Percentiles rank a stretch among this genome's conserved stretches.
phyloP scores from a whole-genome alignment of 805 yeast species.

The Yamadazyma insecticola region DNA sequence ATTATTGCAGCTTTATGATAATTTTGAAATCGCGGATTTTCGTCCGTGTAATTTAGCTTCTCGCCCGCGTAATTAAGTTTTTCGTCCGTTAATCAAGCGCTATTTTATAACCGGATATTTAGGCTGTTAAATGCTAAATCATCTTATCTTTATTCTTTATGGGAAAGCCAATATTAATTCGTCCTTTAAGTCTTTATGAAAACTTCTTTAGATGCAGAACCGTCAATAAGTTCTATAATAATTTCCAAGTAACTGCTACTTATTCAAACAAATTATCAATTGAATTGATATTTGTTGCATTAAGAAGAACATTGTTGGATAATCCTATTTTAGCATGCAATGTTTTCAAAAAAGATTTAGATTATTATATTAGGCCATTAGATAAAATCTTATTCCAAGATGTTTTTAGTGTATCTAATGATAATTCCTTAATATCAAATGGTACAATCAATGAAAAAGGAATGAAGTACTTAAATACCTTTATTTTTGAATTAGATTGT shows the following conservation, averaged over 20 bases:
- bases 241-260: slow-evolving; percentile 29
- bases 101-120: too few species aligned
- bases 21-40: too few species aligned
- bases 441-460: slow-evolving; percentile 22
- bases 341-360: slow-evolving; percentile 16
- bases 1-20: too few species aligned
- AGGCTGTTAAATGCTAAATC: too few species aligned
- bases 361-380: slow-evolving; percentile 21
- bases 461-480: slow-evolving; percentile 19
- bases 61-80: too few species aligned
- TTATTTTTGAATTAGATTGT: slow-evolving; percentile 16
- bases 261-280: slow-evolving; percentile 19
- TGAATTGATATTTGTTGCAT: slow-evolving; percentile 17
- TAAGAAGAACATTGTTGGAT: slow-evolving; percentile 29
- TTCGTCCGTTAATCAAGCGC: too few species aligned
- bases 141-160: too few species aligned
- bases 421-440: slow-evolving; percentile 10
- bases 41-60: too few species aligned
- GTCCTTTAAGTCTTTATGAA: slow-evolving; percentile 29
- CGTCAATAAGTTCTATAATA: slow-evolving; percentile 22
- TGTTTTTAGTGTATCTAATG: slow-evolving; percentile 14
- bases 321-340: slow-evolving; percentile 31
- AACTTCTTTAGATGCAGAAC: slow-evolving; percentile 32
- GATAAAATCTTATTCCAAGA: slow-evolving; percentile 19
- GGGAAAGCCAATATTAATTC: slow-evolving; percentile 2